A percentile compares a stretch with the other conserved stretches of the same genome.
phyloP scores from a whole-genome alignment of 2,329 filamentous ascomycete genomes.

The Diaporthe aspalathi region DNA sequence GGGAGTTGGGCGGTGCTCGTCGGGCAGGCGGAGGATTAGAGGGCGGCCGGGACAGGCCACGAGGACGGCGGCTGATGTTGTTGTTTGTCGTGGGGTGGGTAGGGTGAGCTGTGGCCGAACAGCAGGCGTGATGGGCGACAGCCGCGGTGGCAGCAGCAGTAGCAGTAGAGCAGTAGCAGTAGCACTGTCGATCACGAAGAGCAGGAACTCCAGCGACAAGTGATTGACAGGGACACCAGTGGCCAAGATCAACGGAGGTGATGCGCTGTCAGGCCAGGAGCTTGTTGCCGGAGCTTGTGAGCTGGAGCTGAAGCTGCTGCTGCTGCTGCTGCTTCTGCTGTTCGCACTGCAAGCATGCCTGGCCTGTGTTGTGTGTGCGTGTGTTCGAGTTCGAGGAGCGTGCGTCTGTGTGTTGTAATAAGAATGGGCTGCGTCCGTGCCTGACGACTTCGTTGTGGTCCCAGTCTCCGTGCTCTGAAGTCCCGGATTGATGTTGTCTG shows the following conservation, averaged over 20 bases:
- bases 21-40: not conserved
- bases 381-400: not conserved
- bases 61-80: not conserved
- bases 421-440: constrained; percentile 9
- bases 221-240: not conserved
- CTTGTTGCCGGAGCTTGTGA: not conserved
- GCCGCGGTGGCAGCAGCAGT: not conserved
- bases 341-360: constrained; percentile 17
- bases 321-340: constrained; percentile 6
- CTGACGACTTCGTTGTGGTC: not conserved
- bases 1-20: not conserved
- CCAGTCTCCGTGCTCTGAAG: not conserved
- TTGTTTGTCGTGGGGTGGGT: not conserved
- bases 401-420: not conserved
- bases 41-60: not conserved
- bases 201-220: not conserved
- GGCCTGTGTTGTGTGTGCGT: constrained; percentile 6
- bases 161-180: not conserved
- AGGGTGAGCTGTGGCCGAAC: not conserved
- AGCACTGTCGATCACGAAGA: not conserved
- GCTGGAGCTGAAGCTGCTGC: not conserved
- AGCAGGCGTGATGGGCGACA: not conserved
- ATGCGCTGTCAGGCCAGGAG: not conserved
- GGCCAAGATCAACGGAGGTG: not conserved
- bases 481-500: not conserved